Base-by-base conservation (phyloP, 2,329 filamentous ascomycete species). In the Hirsutella rhossiliensis region DNA sequence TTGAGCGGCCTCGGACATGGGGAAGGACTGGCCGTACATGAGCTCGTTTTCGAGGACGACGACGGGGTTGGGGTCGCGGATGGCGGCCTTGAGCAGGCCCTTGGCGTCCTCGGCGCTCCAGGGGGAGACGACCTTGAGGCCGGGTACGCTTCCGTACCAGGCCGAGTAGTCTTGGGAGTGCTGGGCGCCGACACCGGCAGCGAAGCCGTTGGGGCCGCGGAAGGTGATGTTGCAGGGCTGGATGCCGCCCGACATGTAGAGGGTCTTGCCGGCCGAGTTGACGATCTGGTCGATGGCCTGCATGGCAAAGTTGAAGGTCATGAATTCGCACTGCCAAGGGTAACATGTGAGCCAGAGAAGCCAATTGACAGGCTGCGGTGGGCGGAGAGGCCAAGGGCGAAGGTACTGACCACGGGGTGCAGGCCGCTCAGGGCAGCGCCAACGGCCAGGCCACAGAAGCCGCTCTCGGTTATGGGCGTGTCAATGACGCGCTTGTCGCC, bases 271-370 rank as follows among this genome's bases (percentile, higher is more conserved):
- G 56, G 77, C 92, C 41, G 90, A 97, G 81, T 98, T 98, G 80
- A 98, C 89, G 64, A 98, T 87, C 68, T 98, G 92, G 67, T 98
- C 92, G 68, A 98, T 98, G 64, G 92, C 87, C 74, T 98, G 92
- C 92, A 98, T 98, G 67, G 92, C 90, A 65, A 97, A 97, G 80
- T 98, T 98, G 81, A 95, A 97, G 61, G 92, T 98, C 92, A 98
- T 98, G 78, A 98, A 98, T 74, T 98, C 92, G 78, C 85, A 92
- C 87, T 92, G 53, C 9, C 18, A 27, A 18, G 40, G 32, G 23
- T n/a, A n/a, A n/a, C n/a, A n/a, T n/a, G n/a, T n/a, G n/a, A n/a
- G n/a, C n/a, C n/a, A 46, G 38, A 18, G 38, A 48, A 42, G 44
- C 46, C 34, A 37, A 11, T 37, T 18, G 15, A 3, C 17, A 7